Conservation (phyloP, 1,284 basidiomycete genomes). For the Rhodotorula sp. region DNA sequence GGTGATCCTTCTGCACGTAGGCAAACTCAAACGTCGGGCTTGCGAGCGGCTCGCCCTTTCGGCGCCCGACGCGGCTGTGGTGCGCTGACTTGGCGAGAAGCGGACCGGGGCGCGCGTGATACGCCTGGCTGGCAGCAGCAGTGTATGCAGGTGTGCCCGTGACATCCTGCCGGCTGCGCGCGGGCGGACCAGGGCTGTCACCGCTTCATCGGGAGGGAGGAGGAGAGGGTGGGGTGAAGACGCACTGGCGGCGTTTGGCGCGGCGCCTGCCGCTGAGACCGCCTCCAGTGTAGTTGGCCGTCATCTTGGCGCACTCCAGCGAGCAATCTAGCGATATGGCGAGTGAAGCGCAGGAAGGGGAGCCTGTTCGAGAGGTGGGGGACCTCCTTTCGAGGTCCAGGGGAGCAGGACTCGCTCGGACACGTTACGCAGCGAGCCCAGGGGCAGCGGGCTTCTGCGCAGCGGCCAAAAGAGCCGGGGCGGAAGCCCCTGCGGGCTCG, state of each 20-base stretch:
- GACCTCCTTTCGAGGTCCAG: no score
- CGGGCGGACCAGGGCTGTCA: not conserved
- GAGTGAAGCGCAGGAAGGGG: no score
- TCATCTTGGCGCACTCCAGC: not conserved
- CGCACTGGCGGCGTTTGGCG: not conserved
- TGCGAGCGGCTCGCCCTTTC: not conserved
- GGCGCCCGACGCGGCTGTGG: not conserved
- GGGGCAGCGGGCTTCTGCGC: no score
- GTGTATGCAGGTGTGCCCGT: not conserved
- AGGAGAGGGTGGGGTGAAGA: not conserved
- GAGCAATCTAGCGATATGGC: not conserved
- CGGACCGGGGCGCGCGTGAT: not conserved
- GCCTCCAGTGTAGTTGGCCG: not conserved
- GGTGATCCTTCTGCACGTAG: not conserved
- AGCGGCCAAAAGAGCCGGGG: no score
- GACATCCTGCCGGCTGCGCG: constrained; percentile 1
- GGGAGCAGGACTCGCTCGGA: no score
- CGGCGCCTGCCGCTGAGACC: not conserved
- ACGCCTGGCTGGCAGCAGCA: not conserved
- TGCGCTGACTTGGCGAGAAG: not conserved
- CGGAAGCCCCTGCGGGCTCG: no score
- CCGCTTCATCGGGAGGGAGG: not conserved
- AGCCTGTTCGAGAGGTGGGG: no score
- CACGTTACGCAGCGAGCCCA: no score
- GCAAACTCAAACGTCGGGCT: not conserved